A percentile compares a stretch with the other conserved stretches of the same genome.
Evolutionary conservation across 768 basidiomycete species (phyloP).

Genomic region (Termitomyces sp.): DNA sequence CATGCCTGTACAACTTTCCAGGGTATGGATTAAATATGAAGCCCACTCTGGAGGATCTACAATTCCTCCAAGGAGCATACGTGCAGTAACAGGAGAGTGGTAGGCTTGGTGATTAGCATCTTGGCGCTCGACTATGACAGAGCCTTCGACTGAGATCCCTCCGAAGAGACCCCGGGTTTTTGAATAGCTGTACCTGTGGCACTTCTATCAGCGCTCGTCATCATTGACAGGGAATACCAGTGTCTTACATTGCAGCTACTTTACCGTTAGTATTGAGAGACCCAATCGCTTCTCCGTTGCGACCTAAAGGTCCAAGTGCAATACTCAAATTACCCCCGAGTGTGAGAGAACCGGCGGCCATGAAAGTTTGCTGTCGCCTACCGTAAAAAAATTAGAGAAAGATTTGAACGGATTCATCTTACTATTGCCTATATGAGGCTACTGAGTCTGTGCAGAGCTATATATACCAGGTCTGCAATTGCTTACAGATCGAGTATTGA

Average conservation of each 20-base stretch:
- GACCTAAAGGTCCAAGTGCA: constrained; percentile 87
- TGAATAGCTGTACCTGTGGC: constrained; percentile 76
- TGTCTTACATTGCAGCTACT: constrained; percentile 78
- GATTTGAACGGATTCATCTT: constrained; percentile 22
- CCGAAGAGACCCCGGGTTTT: constrained; percentile 94
- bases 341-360: constrained; percentile 89
- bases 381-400: neutral
- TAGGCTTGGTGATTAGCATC: constrained; percentile 91
- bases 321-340: constrained; percentile 89
- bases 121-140: constrained; percentile 88
- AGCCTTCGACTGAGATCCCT: constrained; percentile 84
- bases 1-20: constrained; percentile 68
- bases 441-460: neutral
- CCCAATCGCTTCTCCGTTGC: constrained; percentile 91
- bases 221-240: neutral
- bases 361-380: constrained; percentile 67
- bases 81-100: constrained; percentile 62
- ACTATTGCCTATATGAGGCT: constrained; percentile 51
- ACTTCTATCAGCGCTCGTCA: constrained; percentile 1
- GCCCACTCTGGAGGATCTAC: constrained; percentile 81
- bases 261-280: constrained; percentile 80
- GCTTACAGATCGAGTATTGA: constrained; percentile 76
- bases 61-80: constrained; percentile 74
- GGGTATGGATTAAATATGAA: constrained; percentile 60
- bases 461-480: neutral